Evolutionary conservation across 345 rosid species (phyloP).

Genomic region (Punica granatum): DNA sequence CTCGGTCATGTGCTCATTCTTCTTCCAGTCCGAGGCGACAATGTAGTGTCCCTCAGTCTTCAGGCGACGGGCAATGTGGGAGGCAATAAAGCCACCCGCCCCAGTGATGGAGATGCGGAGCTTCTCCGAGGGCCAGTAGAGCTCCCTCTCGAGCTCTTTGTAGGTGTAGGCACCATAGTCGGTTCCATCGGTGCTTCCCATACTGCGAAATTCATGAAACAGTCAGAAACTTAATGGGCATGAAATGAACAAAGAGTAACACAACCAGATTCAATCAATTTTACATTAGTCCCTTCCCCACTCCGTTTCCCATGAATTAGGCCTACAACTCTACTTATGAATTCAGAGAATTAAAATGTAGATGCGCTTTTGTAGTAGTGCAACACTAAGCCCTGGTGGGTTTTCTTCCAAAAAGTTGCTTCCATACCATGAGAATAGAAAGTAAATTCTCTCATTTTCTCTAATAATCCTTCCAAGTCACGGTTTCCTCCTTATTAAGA

Average conservation of each 20-base stretch:
- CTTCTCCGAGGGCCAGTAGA: slow-evolving; percentile 88
- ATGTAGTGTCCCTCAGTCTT: slow-evolving; percentile 93
- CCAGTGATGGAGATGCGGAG: slow-evolving; percentile 83
- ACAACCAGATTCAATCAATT: not conserved
- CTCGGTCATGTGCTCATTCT: slow-evolving; percentile 97
- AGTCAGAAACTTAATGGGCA: not conserved
- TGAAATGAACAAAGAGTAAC: not conserved
- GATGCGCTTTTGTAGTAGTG: too few species aligned
- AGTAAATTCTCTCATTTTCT: not conserved
- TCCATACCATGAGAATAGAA: not conserved
- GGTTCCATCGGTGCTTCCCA: slow-evolving; percentile 64
- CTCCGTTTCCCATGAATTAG: not conserved
- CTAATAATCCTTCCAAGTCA: not conserved
- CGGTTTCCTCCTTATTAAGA: not conserved
- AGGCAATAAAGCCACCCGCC: slow-evolving; percentile 98
- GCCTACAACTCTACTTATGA: not conserved
- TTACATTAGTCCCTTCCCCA: not conserved
- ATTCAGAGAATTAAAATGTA: not conserved
- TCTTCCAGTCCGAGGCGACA: slow-evolving; percentile 99
- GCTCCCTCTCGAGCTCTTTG: slow-evolving; percentile 75
- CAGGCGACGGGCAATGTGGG: slow-evolving; percentile 98
- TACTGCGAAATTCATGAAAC: slow-evolving; percentile 27
- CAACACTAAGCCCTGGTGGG: too few species aligned
- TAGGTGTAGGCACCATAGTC: slow-evolving; percentile 81
- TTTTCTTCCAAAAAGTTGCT: not conserved